Base-by-base conservation (phyloP, 2,329 filamentous ascomycete genomes). In the Ascochyta rabiei region DNA sequence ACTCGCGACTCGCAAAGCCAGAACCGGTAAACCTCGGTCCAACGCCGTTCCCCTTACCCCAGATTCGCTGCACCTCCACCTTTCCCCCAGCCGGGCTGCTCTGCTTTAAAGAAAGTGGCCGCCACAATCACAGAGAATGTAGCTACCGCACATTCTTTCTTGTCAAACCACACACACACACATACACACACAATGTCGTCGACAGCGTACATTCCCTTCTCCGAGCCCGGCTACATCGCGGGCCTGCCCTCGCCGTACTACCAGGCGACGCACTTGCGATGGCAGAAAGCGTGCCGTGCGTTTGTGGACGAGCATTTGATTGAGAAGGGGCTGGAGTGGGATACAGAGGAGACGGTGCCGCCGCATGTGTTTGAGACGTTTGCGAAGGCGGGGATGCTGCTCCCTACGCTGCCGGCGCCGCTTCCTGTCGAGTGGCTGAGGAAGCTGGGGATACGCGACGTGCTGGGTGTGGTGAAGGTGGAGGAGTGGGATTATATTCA, bases 401-500 rank as follows among this genome's bases (percentile, higher is more conserved):
- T 91, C n/a, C 87, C 89, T 0, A 85, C 84, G 15, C 78, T 92
- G 24, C 86, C 88, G 0, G 83, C 88, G 0, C 89, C 89, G 0
- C 71, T 92, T 16, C 89, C 89, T 0, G 83, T 88, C 0, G 81
- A 81, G 43, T 88, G 87, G 85, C 76, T 91, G 56, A 86, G 86
- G 72, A 82, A 79, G 39, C 66, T 88, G 16, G 88, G 86, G 0
- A 86, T 91, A 40, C 76, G 85, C 53, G 83, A 89, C 63, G 84
- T 92, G 35, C 77, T 87, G 0, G 88, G 87, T 1, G 83, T 82
- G 0, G 73, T 88, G 1, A 86, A 84, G 60, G 83, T 92, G 2
- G 88, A 91, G 67, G 87, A 92, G 23, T 92, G 87, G 76, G 88
- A 90, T 66, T 86, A 87, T 61, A 77, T 90, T 9, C 88, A 92